Evolutionary conservation across 495 filamentous ascomycete species (phyloP), one percentile per base, ranked within the genome.

Genomic region (Patellaria atrata): DNA sequence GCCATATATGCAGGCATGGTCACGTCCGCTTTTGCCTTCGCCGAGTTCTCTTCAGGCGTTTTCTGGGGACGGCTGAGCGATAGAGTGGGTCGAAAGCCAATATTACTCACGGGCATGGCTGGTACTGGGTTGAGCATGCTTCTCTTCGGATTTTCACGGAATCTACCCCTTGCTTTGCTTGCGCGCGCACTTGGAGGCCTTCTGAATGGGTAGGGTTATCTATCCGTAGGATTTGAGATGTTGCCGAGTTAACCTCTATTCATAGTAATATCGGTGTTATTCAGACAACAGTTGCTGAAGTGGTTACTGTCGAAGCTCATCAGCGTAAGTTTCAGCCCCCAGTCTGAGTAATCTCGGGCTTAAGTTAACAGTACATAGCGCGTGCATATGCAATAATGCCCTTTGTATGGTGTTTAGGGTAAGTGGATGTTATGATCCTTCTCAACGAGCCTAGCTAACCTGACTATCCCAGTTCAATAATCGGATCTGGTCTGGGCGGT

Each of bases 351-450:
- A 5, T n/a, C 10, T 7, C 5, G 14, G n/a, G 7, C 22, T 5
- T 33, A 33, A 8, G 12, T 37, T 32, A 25, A 9, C 26, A 13
- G 35, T 11, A 9, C 5, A 25, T 40, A 82, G 79, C 83, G 37
- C 80, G 77, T 28, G 91, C 85, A 27, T 99, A 85, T 58, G 76
- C 89, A 5, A 83, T 97, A 49, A 94, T 97, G 89, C 89, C 89
- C 1, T 81, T 93, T 46, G 77, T 94, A 18, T 97, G 91, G 91
- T 94, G 85, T 54, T 59, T 97, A 45, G 89, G 89, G 75, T 79
- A 56, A 50, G 65, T 54, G 8, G 18, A 16, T 14, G n/a, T n/a
- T n/a, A 39, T 29, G 43, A 31, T 27, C 14, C 36, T 30, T 19
- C 21, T 15, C 26, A 16, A 41, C 15, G 20, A 9, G 9, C 3